phyloP scores from a whole-genome alignment of 495 filamentous ascomycete genomes.

The Recurvomyces mirabilis region DNA sequence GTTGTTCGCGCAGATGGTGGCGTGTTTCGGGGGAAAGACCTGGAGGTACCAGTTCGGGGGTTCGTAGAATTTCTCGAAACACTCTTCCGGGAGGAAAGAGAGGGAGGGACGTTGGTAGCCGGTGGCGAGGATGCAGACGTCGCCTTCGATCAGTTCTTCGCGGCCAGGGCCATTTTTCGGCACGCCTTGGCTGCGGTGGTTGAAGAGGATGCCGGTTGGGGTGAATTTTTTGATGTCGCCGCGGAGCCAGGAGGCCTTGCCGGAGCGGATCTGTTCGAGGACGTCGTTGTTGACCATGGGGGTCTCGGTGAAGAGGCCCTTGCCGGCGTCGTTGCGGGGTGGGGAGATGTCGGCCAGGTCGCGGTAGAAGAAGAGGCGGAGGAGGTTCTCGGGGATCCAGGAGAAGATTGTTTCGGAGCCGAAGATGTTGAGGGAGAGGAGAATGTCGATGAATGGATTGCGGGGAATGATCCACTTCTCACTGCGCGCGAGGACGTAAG shows the following conservation, averaged over 20 bases:
- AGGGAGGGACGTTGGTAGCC: constrained; percentile 66
- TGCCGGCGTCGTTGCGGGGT: constrained; percentile 28
- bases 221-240: constrained; percentile 59
- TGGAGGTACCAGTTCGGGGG: constrained; percentile 84
- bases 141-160: constrained; percentile 50
- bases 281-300: constrained; percentile 80
- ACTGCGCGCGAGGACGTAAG: constrained; percentile 61
- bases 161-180: constrained; percentile 60
- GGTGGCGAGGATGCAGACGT: constrained; percentile 75
- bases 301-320: constrained; percentile 68
- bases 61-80: constrained; percentile 57
- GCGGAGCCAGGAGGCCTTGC: constrained; percentile 63
- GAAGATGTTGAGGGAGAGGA: constrained; percentile 68
- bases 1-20: constrained; percentile 65
- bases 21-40: constrained; percentile 59
- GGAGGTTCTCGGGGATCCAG: constrained; percentile 64
- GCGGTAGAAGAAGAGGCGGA: constrained; percentile 73
- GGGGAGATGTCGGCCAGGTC: constrained; percentile 72
- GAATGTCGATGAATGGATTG: constrained; percentile 59
- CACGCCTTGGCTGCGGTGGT: constrained; percentile 57
- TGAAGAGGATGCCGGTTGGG: constrained; percentile 56
- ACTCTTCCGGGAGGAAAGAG: constrained; percentile 57
- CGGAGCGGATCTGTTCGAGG: constrained; percentile 62
- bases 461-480: constrained; percentile 86
- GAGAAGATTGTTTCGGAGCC: constrained; percentile 63